Evolutionary conservation across 352 stramenopile genomes (phyloP).

Genomic region (Peronospora belbahrii): DNA sequence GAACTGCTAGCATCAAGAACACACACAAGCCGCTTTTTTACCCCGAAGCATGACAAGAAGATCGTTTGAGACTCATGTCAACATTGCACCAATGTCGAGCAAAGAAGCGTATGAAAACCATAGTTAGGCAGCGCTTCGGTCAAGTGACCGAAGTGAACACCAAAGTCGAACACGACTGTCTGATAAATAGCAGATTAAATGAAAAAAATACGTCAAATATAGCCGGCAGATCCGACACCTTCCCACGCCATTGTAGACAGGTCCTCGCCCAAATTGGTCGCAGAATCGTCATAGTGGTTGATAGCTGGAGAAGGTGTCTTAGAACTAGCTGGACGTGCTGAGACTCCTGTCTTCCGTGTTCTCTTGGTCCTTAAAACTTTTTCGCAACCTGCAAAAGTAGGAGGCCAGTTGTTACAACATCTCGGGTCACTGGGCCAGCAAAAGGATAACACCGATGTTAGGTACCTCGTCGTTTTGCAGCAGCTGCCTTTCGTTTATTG

Average conservation of each 20-base stretch:
- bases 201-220: constrained; percentile 40
- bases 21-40: constrained; percentile 5
- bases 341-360: constrained; percentile 12
- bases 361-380: constrained; percentile 25
- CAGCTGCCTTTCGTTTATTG: constrained; percentile 24
- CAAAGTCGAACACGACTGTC: background rate
- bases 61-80: constrained; percentile 11
- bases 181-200: constrained; percentile 17
- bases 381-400: constrained; percentile 8
- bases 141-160: too few species aligned
- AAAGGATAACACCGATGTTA: background rate
- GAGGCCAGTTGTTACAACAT: background rate
- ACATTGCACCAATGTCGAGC: background rate
- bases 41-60: constrained; percentile 20
- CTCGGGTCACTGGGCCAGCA: background rate
- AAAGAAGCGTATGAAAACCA: background rate
- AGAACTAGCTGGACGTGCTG: constrained; percentile 31
- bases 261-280: constrained; percentile 40
- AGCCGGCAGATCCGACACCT: constrained; percentile 54
- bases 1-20: background rate
- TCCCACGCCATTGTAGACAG: constrained; percentile 68
- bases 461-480: constrained; percentile 24
- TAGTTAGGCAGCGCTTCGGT: background rate
- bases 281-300: constrained; percentile 57
- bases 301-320: constrained; percentile 19